Percentiles rank a stretch among this genome's conserved stretches.
phyloP scores from a whole-genome alignment of 441 rosid genomes.

The Theobroma grandiflorum region DNA sequence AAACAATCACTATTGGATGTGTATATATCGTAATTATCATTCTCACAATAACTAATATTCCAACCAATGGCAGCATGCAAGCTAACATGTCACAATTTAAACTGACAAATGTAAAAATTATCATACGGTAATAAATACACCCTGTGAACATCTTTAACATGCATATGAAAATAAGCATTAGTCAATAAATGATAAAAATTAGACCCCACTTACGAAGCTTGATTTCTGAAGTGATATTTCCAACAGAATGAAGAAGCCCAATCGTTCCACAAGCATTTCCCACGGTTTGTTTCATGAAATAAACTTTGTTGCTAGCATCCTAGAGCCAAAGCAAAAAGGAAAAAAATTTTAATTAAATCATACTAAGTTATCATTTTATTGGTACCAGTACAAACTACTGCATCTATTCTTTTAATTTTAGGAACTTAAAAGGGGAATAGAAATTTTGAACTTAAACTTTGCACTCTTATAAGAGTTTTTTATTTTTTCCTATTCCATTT shows the following conservation, averaged over 20 bases:
- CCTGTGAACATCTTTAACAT: neutral
- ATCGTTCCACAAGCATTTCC: slow-evolving; percentile 99
- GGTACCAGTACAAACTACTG: neutral
- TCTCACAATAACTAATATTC: neutral
- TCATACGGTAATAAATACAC: neutral
- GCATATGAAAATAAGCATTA: slow-evolving; percentile 5
- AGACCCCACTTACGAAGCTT: slow-evolving; percentile 63
- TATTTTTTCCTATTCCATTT: neutral
- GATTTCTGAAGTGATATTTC: slow-evolving; percentile 77
- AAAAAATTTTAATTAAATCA: neutral
- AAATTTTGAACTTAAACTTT: neutral
- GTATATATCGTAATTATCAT: neutral
- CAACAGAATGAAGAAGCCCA: slow-evolving; percentile 96
- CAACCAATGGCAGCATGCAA: neutral
- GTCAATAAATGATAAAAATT: neutral
- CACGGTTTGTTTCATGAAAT: slow-evolving; percentile 94
- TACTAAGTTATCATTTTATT: neutral
- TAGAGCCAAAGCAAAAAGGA: slow-evolving; percentile 29
- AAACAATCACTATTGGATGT: neutral
- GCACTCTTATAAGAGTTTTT: neutral
- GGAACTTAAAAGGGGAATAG: neutral
- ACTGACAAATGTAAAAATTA: neutral
- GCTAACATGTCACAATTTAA: neutral
- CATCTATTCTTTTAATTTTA: neutral
- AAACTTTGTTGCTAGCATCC: slow-evolving; percentile 71